Percentiles rank a stretch among this genome's conserved stretches.
Evolutionary conservation across 2,329 filamentous ascomycete species (phyloP).

Genomic region (Metarhizium rileyi): DNA sequence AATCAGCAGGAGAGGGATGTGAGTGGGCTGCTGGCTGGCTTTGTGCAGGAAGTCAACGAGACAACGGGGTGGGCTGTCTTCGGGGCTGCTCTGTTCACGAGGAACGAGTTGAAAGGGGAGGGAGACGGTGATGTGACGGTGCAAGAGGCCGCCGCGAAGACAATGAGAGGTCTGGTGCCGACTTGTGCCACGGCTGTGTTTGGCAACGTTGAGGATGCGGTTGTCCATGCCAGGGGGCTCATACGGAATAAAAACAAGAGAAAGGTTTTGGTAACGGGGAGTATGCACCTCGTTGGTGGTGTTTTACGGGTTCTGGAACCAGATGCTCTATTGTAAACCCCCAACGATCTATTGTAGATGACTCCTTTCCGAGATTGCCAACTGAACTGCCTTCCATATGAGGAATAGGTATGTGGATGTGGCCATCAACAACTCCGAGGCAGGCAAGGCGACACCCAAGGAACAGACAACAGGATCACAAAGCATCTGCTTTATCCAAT

Average conservation of each 20-base stretch:
- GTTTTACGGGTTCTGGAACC: conserved; percentile 61
- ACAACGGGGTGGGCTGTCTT: conserved; percentile 41
- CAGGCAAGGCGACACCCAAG: background rate
- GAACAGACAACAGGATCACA: conserved; percentile 17
- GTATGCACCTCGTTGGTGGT: conserved; percentile 74
- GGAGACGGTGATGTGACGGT: conserved; percentile 38
- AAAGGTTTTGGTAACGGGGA: conserved; percentile 66
- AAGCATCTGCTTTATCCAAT: conserved; percentile 35
- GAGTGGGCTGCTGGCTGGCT: conserved; percentile 47
- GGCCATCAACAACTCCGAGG: too few species aligned
- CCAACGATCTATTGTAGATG: conserved; percentile 23
- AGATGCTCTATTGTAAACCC: conserved; percentile 25
- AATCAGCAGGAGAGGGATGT: conserved; percentile 87
- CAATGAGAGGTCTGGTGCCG: conserved; percentile 48
- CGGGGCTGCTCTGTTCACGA: conserved; percentile 67
- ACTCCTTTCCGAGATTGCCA: background rate
- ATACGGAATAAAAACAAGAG: conserved; percentile 22
- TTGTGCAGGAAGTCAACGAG: conserved; percentile 46
- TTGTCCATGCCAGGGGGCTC: conserved; percentile 43
- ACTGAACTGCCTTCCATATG: background rate
- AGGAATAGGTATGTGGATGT: too few species aligned
- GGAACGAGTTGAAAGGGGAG: conserved; percentile 44
- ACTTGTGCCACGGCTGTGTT: conserved; percentile 36
- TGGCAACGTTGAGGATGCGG: conserved; percentile 63
- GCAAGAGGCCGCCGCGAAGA: conserved; percentile 55